A percentile compares a stretch with the other conserved stretches of the same genome.
Evolutionary conservation across 2,329 filamentous ascomycete species (phyloP).

Genomic region (Parafenestella ontariensis): DNA sequence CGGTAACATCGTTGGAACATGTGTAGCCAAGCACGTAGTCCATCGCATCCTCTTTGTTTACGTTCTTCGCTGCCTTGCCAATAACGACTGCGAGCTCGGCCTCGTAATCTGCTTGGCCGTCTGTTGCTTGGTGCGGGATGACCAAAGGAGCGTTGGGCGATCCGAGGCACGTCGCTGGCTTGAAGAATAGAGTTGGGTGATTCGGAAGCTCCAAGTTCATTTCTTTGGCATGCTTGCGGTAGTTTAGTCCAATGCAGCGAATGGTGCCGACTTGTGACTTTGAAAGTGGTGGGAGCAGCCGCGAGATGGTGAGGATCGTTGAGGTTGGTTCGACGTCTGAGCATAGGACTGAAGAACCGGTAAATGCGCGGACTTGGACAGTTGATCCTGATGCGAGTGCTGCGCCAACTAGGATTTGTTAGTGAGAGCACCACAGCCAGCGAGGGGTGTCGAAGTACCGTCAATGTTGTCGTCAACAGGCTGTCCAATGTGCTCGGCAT

Average conservation of each 20-base stretch:
- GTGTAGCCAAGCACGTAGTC: conserved; percentile 60
- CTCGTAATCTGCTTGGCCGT: conserved; percentile 26
- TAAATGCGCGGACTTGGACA: conserved; percentile 15
- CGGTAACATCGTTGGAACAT: conserved; percentile 60
- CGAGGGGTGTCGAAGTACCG: conserved; percentile 2
- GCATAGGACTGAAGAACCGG: conserved; percentile 11
- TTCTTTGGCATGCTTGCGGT: conserved; percentile 25
- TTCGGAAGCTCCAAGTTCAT: conserved; percentile 21
- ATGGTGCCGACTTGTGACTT: conserved; percentile 50
- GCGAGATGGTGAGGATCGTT: conserved; percentile 11
- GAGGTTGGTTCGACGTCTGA: conserved; percentile 6
- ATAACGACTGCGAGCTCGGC: conserved; percentile 52
- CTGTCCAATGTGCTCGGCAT: conserved; percentile 20
- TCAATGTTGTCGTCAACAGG: conserved; percentile 15
- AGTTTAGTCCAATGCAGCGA: conserved; percentile 57
- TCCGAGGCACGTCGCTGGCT: conserved; percentile 20
- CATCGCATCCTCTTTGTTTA: conserved; percentile 51
- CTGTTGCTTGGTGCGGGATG: conserved; percentile 19
- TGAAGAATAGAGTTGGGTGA: conserved; percentile 26
- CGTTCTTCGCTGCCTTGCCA: conserved; percentile 57
- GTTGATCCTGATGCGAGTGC: conserved; percentile 13
- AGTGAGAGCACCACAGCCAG: background rate
- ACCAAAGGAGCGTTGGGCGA: conserved; percentile 16
- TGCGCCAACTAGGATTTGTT: conserved; percentile 16
- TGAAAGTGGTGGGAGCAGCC: conserved; percentile 45